Evolutionary conservation across 202 grass and related monocot genomes (phyloP), one percentile per base, ranked within the genome.

Genomic region (Panicum hallii): DNA sequence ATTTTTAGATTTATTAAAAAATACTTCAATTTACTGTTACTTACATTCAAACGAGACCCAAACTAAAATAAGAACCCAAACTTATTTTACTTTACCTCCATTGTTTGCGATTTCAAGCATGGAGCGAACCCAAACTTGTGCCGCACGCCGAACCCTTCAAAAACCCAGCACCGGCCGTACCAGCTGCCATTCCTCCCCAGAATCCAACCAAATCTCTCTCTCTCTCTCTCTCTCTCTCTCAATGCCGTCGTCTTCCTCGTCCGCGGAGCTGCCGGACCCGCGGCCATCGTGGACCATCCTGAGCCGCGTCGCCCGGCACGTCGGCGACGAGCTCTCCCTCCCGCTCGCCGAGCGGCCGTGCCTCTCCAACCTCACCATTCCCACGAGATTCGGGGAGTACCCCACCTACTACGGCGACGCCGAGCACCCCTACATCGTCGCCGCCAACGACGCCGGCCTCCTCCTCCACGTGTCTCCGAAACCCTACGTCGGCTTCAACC

Each of bases 351-450:
- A 22, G 4, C 74, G 40, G 13, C 74, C 40, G 40, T 12, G 7
- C 55, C 2, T 77, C 56, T 45, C 74, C 74, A 16, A 5, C 40
- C 55, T 77, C 74, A 61, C 38, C 38, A 3, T 44, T 20, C 54
- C 74, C 74, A 9, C 54, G 74, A 23, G 38, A 20, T 61, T 61
- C 57, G 9, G 7, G 20, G 1, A 11, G 0, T 11, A 26, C 74
- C 36, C 19, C 53, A 43, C 10, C 67, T 1, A 38, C 63, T 38
- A 54, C 20, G 3, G 12, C 34, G 9, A 34, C 20, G 38, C 38
- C 38, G 54, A 10, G 40, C 41, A 62, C 40, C 74, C 74, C 40
- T 77, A 45, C 74, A 15, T 77, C 74, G 3, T 77, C 56, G 40
- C 56, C 74, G 74, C 56, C 56, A 57, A 77, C 56, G 7, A 57